Conservation (phyloP, 768 basidiomycete genomes). For the Amanita pseudoporphyria region DNA sequence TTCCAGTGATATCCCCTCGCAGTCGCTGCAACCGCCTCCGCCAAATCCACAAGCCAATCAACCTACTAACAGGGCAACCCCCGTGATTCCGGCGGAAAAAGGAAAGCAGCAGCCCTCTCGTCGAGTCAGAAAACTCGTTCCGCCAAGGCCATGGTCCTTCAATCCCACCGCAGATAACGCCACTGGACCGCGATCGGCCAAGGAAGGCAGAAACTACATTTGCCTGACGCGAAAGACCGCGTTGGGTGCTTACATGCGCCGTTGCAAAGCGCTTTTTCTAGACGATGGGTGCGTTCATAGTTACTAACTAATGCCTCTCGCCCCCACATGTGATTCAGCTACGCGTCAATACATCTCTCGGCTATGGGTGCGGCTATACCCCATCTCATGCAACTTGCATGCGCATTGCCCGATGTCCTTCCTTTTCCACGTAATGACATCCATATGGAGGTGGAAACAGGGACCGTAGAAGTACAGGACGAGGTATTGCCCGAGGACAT, state of each 20-base stretch:
- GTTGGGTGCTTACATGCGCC: constrained; percentile 62
- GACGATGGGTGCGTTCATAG: constrained; percentile 53
- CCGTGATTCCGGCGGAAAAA: background rate
- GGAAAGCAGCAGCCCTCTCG: background rate
- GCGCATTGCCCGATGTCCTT: constrained; percentile 64
- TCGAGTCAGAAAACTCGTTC: constrained; percentile 55
- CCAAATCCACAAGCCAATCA: background rate
- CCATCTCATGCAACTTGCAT: constrained; percentile 57
- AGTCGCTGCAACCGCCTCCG: background rate
- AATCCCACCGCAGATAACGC: constrained; percentile 69
- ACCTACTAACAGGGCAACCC: background rate
- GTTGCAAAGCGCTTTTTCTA: constrained; percentile 65
- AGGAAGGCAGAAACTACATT: constrained; percentile 73
- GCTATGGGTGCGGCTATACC: constrained; percentile 92
- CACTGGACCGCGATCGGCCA: constrained; percentile 70
- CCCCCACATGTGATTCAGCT: constrained; percentile 28
- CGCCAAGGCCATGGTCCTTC: constrained; percentile 67
- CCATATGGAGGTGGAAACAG: constrained; percentile 51
- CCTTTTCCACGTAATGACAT: constrained; percentile 60
- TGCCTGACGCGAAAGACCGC: constrained; percentile 72
- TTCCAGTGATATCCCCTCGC: background rate
- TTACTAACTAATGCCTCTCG: background rate
- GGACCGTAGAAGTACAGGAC: constrained; percentile 66
- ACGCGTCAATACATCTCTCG: constrained; percentile 62
- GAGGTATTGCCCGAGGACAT: constrained; percentile 72